These are phyloP conservation scores for Gossypium davidsonii DNA, from an alignment of 441 rosid species.

Conservation along the genomic window DNA sequence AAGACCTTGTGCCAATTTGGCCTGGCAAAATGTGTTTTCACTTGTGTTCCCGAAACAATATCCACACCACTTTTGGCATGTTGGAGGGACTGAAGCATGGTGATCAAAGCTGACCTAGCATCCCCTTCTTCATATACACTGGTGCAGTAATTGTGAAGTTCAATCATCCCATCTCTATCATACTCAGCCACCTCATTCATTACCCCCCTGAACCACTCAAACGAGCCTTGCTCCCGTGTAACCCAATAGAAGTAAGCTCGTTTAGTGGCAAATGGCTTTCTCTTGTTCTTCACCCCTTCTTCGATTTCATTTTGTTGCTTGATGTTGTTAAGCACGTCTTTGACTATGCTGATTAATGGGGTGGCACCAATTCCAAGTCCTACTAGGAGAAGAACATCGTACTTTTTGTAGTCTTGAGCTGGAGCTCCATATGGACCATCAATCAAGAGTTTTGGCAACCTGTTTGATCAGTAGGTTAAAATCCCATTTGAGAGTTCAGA, in stretches of 20 bases:
- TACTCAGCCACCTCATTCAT: conserved; percentile 69
- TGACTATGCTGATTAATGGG: conserved; percentile 63
- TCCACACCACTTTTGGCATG: conserved; percentile 74
- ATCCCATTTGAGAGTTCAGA: neutral
- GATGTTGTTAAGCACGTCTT: conserved; percentile 63
- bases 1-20: conserved; percentile 71
- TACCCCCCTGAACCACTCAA: conserved; percentile 61
- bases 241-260: conserved; percentile 77
- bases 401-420: conserved; percentile 63
- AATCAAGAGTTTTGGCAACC: conserved; percentile 51
- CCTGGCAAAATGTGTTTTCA: conserved; percentile 62
- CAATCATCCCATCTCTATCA: conserved; percentile 48
- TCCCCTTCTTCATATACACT: conserved; percentile 85
- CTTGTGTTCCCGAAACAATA: conserved; percentile 60
- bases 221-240: conserved; percentile 65
- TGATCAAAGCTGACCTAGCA: conserved; percentile 62
- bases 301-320: conserved; percentile 37
- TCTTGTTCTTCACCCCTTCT: conserved; percentile 24
- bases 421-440: conserved; percentile 80
- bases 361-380: conserved; percentile 77
- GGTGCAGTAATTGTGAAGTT: conserved; percentile 67
- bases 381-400: conserved; percentile 56
- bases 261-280: conserved; percentile 39
- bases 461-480: conserved; percentile 13
- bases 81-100: conserved; percentile 68